Base-by-base conservation (phyloP, 2,329 filamentous ascomycete species). In the Alternaria triticimaculans region DNA sequence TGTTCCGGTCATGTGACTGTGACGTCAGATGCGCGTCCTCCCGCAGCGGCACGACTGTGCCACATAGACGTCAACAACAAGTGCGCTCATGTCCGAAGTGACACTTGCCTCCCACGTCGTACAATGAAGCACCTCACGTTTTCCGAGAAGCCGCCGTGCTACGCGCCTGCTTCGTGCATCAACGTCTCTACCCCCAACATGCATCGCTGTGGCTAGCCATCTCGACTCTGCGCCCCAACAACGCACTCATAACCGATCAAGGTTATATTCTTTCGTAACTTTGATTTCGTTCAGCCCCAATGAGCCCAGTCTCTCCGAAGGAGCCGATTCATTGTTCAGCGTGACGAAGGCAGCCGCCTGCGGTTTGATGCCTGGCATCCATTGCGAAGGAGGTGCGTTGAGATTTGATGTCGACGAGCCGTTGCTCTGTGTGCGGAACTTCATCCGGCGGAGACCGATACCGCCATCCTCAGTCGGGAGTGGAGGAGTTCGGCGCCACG, bases 241-340 rank as follows among this genome's bases (percentile, higher is more conserved):
- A 46, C 37, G 45, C 10, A 60, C n/a, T 65, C 41, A 67, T 43
- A 67, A 30, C 25, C 63, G 53, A 49, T 67, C 66, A n/a, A 72
- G 56, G 44, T 67, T 67, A 30, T 71, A 72, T 46, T 72, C 64
- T 37, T 71, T 72, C 5, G 64, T 68, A 21, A 72, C 65, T 53
- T 69, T 69, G 7, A 72, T 72, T 30, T 67, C 66, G 37, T 72
- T 67, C 9, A 58, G 50, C 3, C 65, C 65, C 41, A 68, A 23
- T 18, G 55, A 60, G 51, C 33, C 54, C 20, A 62, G 33, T 48
- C 63, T 65, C 53, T 68, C 67, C 12, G 54, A 45, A 20, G 54
- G 60, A 20, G 63, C 67, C 8, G 37, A 59, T 11, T 67, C 63
- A 37, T 58, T 65, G n/a, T 50, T 68, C n/a, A 72, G 49, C 37